Evolutionary conservation across 2,329 filamentous ascomycete genomes (phyloP).

Genomic region (Aureobasidium sp.): DNA sequence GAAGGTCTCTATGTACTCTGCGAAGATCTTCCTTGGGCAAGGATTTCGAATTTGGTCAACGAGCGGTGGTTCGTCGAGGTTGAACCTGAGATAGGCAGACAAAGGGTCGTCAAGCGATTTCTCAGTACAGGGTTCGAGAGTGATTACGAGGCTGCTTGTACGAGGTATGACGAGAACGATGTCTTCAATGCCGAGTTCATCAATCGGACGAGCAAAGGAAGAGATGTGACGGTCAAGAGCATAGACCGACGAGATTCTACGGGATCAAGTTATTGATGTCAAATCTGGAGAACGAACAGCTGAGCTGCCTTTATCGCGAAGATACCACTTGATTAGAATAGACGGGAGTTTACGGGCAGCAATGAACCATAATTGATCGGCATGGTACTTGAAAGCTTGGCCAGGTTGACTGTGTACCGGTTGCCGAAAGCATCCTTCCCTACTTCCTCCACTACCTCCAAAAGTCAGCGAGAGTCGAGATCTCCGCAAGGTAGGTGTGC

Average conservation of each 20-base stretch:
- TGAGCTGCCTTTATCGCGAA: not conserved
- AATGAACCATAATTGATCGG: not conserved
- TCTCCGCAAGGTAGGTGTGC: not conserved
- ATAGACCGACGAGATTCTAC: not conserved
- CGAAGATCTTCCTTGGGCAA: constrained; percentile 2
- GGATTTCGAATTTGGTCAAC: not conserved
- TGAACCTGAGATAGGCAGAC: not conserved
- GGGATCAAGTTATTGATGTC: not conserved
- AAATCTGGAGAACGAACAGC: not conserved
- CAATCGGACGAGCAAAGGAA: constrained; percentile 2
- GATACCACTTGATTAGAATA: not conserved
- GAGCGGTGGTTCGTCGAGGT: constrained; percentile 8
- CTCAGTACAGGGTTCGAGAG: not conserved
- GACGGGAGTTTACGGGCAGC: not conserved
- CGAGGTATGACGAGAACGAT: constrained; percentile 7
- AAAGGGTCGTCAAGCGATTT: constrained; percentile 1
- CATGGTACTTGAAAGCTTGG: not conserved
- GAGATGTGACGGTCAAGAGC: constrained; percentile 5
- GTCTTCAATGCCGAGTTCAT: constrained; percentile 6
- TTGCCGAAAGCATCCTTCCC: not conserved
- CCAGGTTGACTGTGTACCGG: not conserved
- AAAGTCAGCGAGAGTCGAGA: not conserved
- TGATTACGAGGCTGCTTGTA: constrained; percentile 1
- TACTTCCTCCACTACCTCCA: not conserved
- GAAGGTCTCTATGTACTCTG: constrained; percentile 8